Base-by-base conservation (phyloP, 331 rosid species). In the Quercus lobata region DNA sequence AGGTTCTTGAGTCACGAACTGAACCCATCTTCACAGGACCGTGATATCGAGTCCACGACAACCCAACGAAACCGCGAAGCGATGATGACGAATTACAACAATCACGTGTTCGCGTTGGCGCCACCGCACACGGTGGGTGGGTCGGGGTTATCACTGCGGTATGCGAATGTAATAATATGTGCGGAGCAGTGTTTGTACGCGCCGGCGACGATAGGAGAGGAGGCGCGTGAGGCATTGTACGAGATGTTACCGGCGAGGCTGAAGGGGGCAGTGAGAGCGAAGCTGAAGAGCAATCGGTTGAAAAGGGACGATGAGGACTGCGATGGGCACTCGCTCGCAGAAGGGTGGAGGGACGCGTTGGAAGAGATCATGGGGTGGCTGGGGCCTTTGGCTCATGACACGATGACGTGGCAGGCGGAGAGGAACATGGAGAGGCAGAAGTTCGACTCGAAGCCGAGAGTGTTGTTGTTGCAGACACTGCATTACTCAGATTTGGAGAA, bases 401-500 rank as follows among this genome's bases (percentile, higher is more conserved):
- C 94, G 19, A 15, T 85, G 75, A 83, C 71, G 78, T 92, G 97
- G 97, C 93, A 86, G 19, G 25, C 82, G 32, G 93, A 90, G 76
- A 88, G 93, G 86, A 88, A 81, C 63, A 35, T 83, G 44, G 96
- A 90, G 89, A 86, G 74, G 76, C 85, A 75, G 24, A 84, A 79
- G 79, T 83, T 82, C 41, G 89, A 86, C 4, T 76, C 69, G 0
- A 80, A 53, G 73, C 85, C 90, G 1, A 78, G 85, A 18, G 89
- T 83, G 65, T 14, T 89, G 83, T 69, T 90, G 81, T 55, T 90
- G 78, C 96, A 92, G 80, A 92, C 97, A 0, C 41, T 92, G 82
- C 95, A 92, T 82, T 92, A 89, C 68, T 88, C 97, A 0, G 87
- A 92, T 34, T 82, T 92, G 90, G 93, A 92, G 84, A 92, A 89